These are phyloP conservation scores for Apiospora sp. DNA, from an alignment of 2,329 filamentous ascomycete genomes.

Conservation along the genomic window DNA sequence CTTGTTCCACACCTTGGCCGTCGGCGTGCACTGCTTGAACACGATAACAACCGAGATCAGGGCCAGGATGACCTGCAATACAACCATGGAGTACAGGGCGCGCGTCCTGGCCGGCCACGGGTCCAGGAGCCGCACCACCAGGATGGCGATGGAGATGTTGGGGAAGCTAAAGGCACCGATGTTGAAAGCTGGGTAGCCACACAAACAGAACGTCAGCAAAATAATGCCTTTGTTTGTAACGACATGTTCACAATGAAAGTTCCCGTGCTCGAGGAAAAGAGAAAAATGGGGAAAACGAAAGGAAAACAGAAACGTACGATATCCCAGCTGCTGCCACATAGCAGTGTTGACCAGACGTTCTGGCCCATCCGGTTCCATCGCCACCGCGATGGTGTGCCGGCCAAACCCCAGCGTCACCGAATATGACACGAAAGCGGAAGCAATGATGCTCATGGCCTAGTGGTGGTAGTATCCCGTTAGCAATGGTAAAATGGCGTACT, in stretches of 20 bases:
- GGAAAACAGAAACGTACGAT: slow-evolving; percentile 28
- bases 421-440: slow-evolving; percentile 37
- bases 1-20: slow-evolving; percentile 35
- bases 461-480: background rate
- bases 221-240: background rate
- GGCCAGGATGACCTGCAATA: slow-evolving; percentile 37
- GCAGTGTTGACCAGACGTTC: slow-evolving; percentile 32
- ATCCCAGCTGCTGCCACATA: slow-evolving; percentile 39
- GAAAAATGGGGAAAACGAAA: background rate
- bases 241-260: no score
- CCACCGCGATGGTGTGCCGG: slow-evolving; percentile 37
- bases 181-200: slow-evolving; percentile 34
- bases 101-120: slow-evolving; percentile 34
- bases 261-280: background rate
- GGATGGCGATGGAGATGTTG: slow-evolving; percentile 40
- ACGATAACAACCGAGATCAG: slow-evolving; percentile 37
- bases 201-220: background rate
- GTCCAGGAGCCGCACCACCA: slow-evolving; percentile 38
- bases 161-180: slow-evolving; percentile 41
- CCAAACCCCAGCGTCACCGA: slow-evolving; percentile 38
- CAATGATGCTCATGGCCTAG: slow-evolving; percentile 39
- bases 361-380: slow-evolving; percentile 35
- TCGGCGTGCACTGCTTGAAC: slow-evolving; percentile 38
- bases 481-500: background rate
- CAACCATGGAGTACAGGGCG: slow-evolving; percentile 34